A percentile compares a stretch with the other conserved stretches of the same genome.
phyloP scores from a whole-genome alignment of 1,284 basidiomycete species.

The Melampsora medusae region DNA sequence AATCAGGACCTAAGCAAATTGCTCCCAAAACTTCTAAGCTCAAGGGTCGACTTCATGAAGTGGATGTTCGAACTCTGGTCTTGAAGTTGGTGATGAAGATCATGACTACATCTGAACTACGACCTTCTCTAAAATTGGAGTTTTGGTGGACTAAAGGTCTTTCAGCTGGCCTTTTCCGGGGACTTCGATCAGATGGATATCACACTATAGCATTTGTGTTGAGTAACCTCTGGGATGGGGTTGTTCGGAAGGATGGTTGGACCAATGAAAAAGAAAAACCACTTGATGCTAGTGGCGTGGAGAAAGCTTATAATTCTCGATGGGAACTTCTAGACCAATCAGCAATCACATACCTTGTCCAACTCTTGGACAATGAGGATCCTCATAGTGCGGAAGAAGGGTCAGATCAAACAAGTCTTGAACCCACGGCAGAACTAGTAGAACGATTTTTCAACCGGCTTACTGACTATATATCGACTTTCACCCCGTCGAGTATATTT shows the following conservation, averaged over 20 bases:
- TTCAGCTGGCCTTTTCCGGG: conserved; percentile 35
- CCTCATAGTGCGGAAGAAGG: conserved; percentile 2
- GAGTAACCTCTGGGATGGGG: conserved; percentile 31
- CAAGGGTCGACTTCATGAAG: conserved; percentile 31
- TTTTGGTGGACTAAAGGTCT: conserved; percentile 43
- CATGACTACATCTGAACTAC: conserved; percentile 22
- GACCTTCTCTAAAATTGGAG: conserved; percentile 30
- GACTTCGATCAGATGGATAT: conserved; percentile 27
- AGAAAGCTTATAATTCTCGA: conserved; percentile 16
- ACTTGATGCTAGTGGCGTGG: background rate
- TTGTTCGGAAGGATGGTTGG: conserved; percentile 11
- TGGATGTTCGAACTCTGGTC: conserved; percentile 35
- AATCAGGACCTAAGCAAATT: conserved; percentile 18
- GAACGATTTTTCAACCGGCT: conserved; percentile 34
- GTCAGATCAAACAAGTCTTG: conserved; percentile 9
- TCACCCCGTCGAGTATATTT: conserved; percentile 17
- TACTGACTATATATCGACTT: conserved; percentile 11
- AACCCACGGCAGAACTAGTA: conserved; percentile 36
- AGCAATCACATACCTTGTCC: conserved; percentile 13
- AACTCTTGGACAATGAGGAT: conserved; percentile 29
- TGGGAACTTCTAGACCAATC: conserved; percentile 28
- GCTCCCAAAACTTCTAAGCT: conserved; percentile 29
- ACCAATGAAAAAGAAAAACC: background rate
- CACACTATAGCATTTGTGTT: conserved; percentile 40
- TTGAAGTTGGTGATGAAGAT: conserved; percentile 35